Evolutionary conservation across 306 rosid species (phyloP).

Genomic region (Abrus pulchellus): DNA sequence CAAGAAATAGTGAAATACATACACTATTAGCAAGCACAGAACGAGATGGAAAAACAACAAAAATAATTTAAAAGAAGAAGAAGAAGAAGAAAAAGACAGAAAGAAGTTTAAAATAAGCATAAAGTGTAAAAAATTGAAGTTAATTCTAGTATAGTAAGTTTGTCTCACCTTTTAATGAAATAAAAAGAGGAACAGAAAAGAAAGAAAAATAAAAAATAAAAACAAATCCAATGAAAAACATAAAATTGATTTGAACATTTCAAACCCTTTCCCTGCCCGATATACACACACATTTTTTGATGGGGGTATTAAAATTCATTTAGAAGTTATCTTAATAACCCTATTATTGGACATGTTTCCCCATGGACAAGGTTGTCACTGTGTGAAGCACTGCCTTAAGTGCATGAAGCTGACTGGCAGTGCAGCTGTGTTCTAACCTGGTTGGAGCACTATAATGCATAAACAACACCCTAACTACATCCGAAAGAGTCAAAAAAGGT

Average conservation of each 20-base stretch:
- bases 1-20: too few relatives aligned
- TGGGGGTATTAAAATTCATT: neutral
- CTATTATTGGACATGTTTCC: constrained; percentile 1
- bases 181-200: too few relatives aligned
- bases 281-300: neutral
- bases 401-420: neutral
- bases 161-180: too few relatives aligned
- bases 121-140: too few relatives aligned
- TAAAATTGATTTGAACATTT: neutral
- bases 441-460: neutral
- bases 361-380: neutral
- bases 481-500: too few relatives aligned
- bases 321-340: neutral
- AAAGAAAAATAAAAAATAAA: too few relatives aligned
- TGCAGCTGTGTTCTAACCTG: neutral
- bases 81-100: too few relatives aligned
- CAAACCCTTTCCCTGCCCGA: neutral
- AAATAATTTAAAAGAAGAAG: neutral
- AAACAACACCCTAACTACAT: neutral
- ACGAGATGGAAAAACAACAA: too few relatives aligned
- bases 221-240: too few relatives aligned
- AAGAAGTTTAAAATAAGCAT: too few relatives aligned
- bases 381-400: neutral
- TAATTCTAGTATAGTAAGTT: too few relatives aligned
- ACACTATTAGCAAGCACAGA: too few relatives aligned